Evolutionary conservation across 192 early-diverging fungal genomes (phyloP).

Genomic region (Entomortierella lignicola): DNA sequence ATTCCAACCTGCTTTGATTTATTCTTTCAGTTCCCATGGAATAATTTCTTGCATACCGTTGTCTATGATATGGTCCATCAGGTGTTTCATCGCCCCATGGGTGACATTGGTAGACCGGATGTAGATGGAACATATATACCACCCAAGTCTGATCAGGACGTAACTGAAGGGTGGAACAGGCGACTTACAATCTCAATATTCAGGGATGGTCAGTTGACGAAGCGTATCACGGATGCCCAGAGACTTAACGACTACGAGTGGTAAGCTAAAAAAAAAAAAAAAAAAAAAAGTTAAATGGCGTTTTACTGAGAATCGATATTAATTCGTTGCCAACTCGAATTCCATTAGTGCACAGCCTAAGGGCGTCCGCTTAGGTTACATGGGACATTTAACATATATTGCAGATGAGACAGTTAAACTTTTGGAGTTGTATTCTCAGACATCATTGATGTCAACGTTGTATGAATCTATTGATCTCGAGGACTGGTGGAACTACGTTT

Average conservation of each 20-base stretch:
- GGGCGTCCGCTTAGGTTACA: conserved; percentile 93
- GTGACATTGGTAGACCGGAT: conserved; percentile 56
- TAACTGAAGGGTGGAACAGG: conserved; percentile 52
- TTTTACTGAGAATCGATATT: no score
- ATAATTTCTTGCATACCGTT: conserved; percentile 99
- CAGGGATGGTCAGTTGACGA: conserved; percentile 86
- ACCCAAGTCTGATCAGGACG: conserved; percentile 31
- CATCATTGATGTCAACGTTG: conserved; percentile 30
- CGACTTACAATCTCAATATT: conserved; percentile 72
- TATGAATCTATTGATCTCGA: conserved; percentile 61
- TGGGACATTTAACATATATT: conserved; percentile 98
- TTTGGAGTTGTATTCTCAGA: conserved; percentile 72
- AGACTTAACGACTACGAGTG: conserved; percentile 83
- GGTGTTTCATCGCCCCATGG: conserved; percentile 92
- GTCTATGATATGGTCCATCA: conserved; percentile 99
- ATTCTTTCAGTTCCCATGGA: conserved; percentile 97
- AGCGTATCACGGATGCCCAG: conserved; percentile 87
- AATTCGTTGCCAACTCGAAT: background rate
- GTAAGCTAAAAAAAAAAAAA: conserved; percentile 54
- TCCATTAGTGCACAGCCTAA: conserved; percentile 77
- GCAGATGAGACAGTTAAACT: conserved; percentile 95
- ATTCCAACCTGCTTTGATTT: conserved; percentile 79
- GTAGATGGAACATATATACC: conserved; percentile 41
- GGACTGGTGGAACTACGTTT: conserved; percentile 66
- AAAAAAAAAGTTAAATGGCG: background rate